Conservation (phyloP, 768 basidiomycete species). For the Amanita exitialis region DNA sequence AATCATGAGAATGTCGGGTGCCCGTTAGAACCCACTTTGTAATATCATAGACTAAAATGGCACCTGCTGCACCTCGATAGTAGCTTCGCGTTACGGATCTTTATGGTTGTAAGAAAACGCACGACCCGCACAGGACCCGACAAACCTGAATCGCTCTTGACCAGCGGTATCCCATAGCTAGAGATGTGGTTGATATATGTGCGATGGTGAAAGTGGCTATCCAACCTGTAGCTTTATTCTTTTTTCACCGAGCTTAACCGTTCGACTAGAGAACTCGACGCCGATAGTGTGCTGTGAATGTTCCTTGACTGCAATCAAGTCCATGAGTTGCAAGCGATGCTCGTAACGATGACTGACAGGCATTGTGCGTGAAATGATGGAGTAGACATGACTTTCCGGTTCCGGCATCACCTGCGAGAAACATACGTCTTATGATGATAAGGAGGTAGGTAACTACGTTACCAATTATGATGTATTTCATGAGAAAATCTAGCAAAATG, state of each 20-base stretch:
- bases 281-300: constrained; percentile 98
- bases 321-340: constrained; percentile 5
- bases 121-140: neutral
- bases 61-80: constrained; percentile 90
- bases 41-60: constrained; percentile 90
- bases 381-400: constrained; percentile 96
- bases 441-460: constrained; percentile 12
- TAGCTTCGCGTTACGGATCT: constrained; percentile 93
- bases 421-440: constrained; percentile 3
- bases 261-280: constrained; percentile 94
- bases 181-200: constrained; percentile 7
- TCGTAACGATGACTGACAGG: constrained; percentile 53
- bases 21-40: constrained; percentile 47
- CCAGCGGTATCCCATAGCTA: constrained; percentile 97
- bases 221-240: constrained; percentile 90
- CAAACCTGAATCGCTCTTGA: constrained; percentile 85
- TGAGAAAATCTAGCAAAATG: constrained; percentile 72
- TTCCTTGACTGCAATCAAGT: constrained; percentile 66
- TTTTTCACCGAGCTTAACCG: constrained; percentile 88
- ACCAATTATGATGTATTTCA: constrained; percentile 99
- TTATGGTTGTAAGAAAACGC: constrained; percentile 7
- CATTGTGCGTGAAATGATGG: constrained; percentile 93
- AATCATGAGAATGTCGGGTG: neutral
- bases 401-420: constrained; percentile 76
- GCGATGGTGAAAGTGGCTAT: constrained; percentile 8